Evolutionary conservation across 352 stramenopile species (phyloP).

Genomic region (Phytophthora parvispora): DNA sequence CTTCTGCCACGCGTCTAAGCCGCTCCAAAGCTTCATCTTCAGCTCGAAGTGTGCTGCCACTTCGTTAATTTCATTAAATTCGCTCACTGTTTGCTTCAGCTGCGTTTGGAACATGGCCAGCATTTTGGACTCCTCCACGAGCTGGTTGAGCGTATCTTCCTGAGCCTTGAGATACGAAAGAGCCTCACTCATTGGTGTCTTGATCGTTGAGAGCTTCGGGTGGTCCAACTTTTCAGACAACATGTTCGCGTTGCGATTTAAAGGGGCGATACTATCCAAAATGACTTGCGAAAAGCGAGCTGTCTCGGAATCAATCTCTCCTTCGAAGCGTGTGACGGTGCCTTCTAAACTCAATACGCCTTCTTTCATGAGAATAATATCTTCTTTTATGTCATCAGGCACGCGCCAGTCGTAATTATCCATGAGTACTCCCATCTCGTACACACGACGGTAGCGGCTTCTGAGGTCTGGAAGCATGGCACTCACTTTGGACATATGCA

Average conservation of each 20-base stretch:
- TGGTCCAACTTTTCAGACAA: conserved; percentile 90
- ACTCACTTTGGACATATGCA: conserved; percentile 87
- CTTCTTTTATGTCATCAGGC: conserved; percentile 93
- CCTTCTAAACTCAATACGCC: conserved; percentile 92
- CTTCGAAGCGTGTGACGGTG: conserved; percentile 91
- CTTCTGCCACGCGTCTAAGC: conserved; percentile 86
- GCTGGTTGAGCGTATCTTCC: conserved; percentile 72
- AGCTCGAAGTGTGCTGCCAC: conserved; percentile 88
- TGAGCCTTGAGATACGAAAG: conserved; percentile 81
- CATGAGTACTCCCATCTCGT: conserved; percentile 93
- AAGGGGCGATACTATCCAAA: conserved; percentile 85
- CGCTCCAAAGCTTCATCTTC: conserved; percentile 94
- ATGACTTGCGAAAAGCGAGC: conserved; percentile 93
- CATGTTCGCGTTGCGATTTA: conserved; percentile 75
- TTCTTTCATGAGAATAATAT: conserved; percentile 96
- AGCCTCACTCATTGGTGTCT: conserved; percentile 79
- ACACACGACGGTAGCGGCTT: conserved; percentile 77
- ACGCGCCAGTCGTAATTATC: conserved; percentile 93
- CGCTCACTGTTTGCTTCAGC: conserved; percentile 89
- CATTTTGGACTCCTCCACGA: conserved; percentile 87
- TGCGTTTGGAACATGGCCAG: conserved; percentile 91
- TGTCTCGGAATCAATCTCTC: conserved; percentile 93
- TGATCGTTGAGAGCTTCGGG: conserved; percentile 78
- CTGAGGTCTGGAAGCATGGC: conserved; percentile 77
- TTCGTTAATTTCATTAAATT: conserved; percentile 93